A percentile compares a stretch with the other conserved stretches of the same genome.
phyloP scores from a whole-genome alignment of 257 asterid species.

The Nyctanthes arbortristis region DNA sequence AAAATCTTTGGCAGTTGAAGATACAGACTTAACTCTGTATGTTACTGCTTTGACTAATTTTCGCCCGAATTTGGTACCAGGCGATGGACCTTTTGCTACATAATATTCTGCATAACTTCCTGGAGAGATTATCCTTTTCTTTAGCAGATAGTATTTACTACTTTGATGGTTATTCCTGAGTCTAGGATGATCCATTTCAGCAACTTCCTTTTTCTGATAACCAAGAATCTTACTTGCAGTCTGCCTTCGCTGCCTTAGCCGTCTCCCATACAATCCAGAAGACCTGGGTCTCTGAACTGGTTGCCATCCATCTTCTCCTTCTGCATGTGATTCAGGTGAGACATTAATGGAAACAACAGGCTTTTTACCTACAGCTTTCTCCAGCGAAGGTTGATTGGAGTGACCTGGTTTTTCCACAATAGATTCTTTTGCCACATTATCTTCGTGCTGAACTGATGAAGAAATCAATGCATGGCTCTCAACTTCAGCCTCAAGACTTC shows the following conservation, averaged over 20 bases:
- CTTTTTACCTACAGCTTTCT: constrained; percentile 36
- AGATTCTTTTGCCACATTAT: constrained; percentile 35
- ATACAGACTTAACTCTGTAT: constrained; percentile 79
- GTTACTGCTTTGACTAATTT: constrained; percentile 73
- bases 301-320: constrained; percentile 98
- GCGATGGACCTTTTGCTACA: constrained; percentile 68
- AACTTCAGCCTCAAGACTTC: constrained; percentile 40
- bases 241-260: constrained; percentile 76
- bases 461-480: constrained; percentile 35
- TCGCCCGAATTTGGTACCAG: constrained; percentile 69
- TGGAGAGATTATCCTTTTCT: constrained; percentile 60
- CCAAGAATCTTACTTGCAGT: constrained; percentile 51
- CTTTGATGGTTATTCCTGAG: constrained; percentile 62
- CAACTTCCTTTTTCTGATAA: constrained; percentile 71
- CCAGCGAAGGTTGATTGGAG: constrained; percentile 37
- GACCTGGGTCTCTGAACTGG: constrained; percentile 91
- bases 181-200: constrained; percentile 63
- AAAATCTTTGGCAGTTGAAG: constrained; percentile 53
- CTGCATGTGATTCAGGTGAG: constrained; percentile 60
- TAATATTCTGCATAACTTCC: constrained; percentile 79
- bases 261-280: constrained; percentile 65
- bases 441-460: constrained; percentile 44
- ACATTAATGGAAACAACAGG: constrained; percentile 38
- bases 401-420: constrained; percentile 37
- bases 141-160: constrained; percentile 62